A percentile compares a stretch with the other conserved stretches of the same genome.
Conservation (phyloP, 805 yeast species). For the Schizosaccharomyces cryophilus region DNA sequence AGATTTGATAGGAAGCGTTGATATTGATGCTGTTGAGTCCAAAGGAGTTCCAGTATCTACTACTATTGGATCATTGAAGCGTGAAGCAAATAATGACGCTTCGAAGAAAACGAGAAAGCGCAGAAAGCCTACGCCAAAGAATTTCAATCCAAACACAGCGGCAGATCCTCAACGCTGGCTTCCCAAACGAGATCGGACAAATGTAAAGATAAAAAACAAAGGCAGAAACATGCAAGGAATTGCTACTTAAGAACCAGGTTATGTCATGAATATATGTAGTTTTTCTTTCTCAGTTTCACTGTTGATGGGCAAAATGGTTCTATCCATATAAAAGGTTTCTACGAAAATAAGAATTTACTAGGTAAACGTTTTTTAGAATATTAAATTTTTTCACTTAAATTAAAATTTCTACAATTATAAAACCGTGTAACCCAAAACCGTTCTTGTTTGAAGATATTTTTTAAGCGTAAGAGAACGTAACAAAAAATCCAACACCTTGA, state of each 20-base stretch:
- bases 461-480: no score
- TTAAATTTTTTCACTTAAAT: no score
- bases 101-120: conserved; percentile 6
- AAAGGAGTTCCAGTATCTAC: background rate
- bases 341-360: no score
- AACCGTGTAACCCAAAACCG: no score
- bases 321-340: no score
- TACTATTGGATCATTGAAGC: background rate
- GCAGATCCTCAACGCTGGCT: conserved; percentile 73
- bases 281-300: no score
- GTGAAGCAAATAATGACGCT: background rate
- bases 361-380: no score
- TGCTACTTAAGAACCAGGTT: background rate
- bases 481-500: no score
- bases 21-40: background rate
- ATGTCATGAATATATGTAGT: background rate
- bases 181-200: conserved; percentile 63
- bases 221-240: conserved; percentile 37
- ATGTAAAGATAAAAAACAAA: conserved; percentile 55
- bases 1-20: conserved; percentile 1
- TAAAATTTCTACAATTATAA: no score
- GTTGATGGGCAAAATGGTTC: no score
- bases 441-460: no score
- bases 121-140: conserved; percentile 17
- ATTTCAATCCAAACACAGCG: conserved; percentile 18